Percentiles rank a stretch among this genome's conserved stretches.
phyloP scores from a whole-genome alignment of 305 asterid species.

The Solanum hybrid region DNA sequence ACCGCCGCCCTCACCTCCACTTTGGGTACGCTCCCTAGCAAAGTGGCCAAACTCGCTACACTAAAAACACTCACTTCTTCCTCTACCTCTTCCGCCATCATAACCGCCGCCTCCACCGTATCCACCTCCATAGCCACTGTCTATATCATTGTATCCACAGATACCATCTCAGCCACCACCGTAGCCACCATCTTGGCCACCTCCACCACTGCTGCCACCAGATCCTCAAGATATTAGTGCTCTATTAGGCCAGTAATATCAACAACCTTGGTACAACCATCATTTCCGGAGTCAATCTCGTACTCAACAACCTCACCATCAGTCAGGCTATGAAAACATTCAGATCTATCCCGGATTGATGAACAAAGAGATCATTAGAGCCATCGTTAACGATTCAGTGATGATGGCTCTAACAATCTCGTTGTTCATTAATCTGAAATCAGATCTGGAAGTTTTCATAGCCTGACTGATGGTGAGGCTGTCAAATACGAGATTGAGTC shows the following conservation, averaged over 20 bases:
- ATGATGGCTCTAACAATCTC: too few species aligned
- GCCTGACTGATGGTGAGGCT: too few species aligned
- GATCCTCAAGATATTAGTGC: slow-evolving; percentile 10
- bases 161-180: slow-evolving; percentile 37
- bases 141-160: slow-evolving; percentile 7
- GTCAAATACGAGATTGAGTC: too few species aligned
- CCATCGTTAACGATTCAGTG: slow-evolving; percentile 14
- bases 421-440: too few species aligned
- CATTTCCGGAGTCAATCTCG: slow-evolving; percentile 25
- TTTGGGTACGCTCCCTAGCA: too few species aligned
- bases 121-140: slow-evolving; percentile 6
- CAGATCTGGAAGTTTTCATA: too few species aligned
- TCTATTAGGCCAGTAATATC: slow-evolving; percentile 24
- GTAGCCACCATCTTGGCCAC: slow-evolving; percentile 15
- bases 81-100: slow-evolving; percentile 14
- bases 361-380: slow-evolving; percentile 45
- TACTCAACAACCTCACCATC: slow-evolving; percentile 48
- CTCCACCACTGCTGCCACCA: slow-evolving; percentile 7
- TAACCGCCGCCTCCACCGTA: slow-evolving; percentile 11
- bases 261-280: slow-evolving; percentile 47
- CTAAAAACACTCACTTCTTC: slow-evolving; percentile 14
- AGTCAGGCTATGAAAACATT: slow-evolving; percentile 40
- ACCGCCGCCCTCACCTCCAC: too few species aligned
- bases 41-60: too few species aligned
- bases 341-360: slow-evolving; percentile 48